A percentile compares a stretch with the other conserved stretches of the same genome.
phyloP scores from a whole-genome alignment of 2,329 filamentous ascomycete genomes.

The Ophiostoma ips region DNA sequence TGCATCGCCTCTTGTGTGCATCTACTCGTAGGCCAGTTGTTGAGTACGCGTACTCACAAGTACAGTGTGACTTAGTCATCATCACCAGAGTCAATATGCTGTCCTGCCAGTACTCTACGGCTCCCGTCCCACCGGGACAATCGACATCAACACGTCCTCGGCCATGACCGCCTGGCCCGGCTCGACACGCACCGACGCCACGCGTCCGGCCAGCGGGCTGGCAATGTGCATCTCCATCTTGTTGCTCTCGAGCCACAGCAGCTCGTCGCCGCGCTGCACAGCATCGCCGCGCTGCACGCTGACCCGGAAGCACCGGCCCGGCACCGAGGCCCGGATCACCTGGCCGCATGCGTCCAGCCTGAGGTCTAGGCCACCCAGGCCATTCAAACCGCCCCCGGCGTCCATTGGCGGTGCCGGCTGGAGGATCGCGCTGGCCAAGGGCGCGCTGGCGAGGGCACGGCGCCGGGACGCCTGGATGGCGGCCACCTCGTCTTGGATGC shows the following conservation, averaged over 20 bases:
- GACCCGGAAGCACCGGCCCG: constrained; percentile 39
- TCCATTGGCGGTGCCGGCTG: not conserved
- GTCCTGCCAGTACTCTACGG: too few species aligned
- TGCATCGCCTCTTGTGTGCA: too few species aligned
- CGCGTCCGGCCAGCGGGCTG: not conserved
- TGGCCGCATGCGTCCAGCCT: not conserved
- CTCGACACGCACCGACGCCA: not conserved
- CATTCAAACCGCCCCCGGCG: too few species aligned
- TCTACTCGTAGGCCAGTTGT: too few species aligned
- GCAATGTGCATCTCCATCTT: constrained; percentile 36
- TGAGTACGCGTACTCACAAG: too few species aligned
- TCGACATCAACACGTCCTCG: not conserved
- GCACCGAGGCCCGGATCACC: constrained; percentile 25
- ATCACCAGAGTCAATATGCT: too few species aligned
- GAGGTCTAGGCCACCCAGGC: not conserved
- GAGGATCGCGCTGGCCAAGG: not conserved
- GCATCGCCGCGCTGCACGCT: constrained; percentile 10
- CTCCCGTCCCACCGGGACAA: not conserved
- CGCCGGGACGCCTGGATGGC: not conserved
- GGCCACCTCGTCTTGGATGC: not conserved
- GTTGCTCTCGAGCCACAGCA: constrained; percentile 40
- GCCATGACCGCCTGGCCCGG: not conserved
- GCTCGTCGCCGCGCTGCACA: constrained; percentile 21
- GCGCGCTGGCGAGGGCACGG: not conserved
- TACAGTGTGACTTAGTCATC: too few species aligned